Conservation (phyloP, 176 grass and related monocot genomes). For the Alloteropsis semialata region DNA sequence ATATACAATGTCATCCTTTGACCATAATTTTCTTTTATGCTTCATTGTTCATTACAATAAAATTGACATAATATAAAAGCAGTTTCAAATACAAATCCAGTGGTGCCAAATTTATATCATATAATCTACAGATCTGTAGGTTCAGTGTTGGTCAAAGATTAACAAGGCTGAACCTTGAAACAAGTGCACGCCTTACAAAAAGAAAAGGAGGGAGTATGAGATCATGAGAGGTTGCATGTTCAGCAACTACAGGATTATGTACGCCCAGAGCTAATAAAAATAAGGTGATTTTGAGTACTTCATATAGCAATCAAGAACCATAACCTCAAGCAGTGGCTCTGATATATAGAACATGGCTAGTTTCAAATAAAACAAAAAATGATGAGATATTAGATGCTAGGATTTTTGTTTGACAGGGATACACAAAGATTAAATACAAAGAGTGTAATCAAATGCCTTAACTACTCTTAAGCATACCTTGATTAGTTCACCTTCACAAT, state of each 20-base stretch:
- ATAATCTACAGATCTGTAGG: background rate
- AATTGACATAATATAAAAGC: background rate
- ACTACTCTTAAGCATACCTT: slow-evolving; percentile 60
- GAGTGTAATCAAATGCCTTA: slow-evolving; percentile 9
- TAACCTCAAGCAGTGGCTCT: background rate
- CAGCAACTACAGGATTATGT: background rate
- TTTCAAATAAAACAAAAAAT: background rate
- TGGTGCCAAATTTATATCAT: background rate
- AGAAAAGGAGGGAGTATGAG: background rate
- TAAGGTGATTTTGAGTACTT: background rate
- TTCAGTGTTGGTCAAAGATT: background rate
- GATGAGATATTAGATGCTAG: background rate
- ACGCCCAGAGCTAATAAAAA: slow-evolving; percentile 10
- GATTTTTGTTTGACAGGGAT: background rate
- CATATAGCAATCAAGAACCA: background rate
- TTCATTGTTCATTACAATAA: background rate
- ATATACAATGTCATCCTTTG: background rate
- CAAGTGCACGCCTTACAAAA: background rate
- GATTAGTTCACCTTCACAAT: slow-evolving; percentile 98
- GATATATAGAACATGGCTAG: background rate
- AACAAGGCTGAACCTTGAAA: background rate
- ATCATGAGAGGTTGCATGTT: background rate
- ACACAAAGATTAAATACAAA: background rate
- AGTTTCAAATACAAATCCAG: background rate
- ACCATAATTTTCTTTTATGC: background rate